phyloP scores from a whole-genome alignment of 768 basidiomycete genomes.

The Pilatotrama ljubarskyi region DNA sequence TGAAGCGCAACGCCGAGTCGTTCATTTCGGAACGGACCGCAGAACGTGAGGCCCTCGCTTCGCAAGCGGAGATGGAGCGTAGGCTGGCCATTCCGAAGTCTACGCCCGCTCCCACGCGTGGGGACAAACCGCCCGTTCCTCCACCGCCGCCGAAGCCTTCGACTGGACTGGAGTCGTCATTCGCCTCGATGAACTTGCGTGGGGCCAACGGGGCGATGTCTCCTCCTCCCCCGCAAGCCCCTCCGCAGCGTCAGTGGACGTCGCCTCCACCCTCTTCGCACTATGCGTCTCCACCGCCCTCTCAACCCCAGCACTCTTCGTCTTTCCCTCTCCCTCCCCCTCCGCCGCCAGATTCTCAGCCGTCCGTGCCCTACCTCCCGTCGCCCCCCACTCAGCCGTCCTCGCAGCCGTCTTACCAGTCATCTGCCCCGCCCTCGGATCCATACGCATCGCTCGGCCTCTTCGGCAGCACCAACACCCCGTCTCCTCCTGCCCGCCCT shows the following conservation, averaged over 20 bases:
- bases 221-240: conserved; percentile 25
- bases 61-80: conserved; percentile 72
- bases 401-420: conserved; percentile 18
- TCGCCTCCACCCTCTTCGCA: conserved; percentile 26
- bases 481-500: conserved; percentile 18
- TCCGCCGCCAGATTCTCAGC: conserved; percentile 19
- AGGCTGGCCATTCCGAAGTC: conserved; percentile 48
- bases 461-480: conserved; percentile 14
- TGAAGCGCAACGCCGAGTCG: conserved; percentile 56
- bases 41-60: conserved; percentile 70
- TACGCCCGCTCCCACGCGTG: conserved; percentile 36
- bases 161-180: conserved; percentile 45
- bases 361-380: conserved; percentile 19
- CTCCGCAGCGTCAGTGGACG: conserved; percentile 11
- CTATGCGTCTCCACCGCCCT: conserved; percentile 10
- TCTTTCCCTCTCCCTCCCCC: conserved; percentile 19
- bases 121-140: conserved; percentile 50
- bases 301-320: conserved; percentile 1
- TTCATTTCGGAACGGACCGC: conserved; percentile 64
- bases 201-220: conserved; percentile 29
- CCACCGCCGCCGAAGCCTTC: conserved; percentile 46
- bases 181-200: conserved; percentile 58
- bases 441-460: conserved; percentile 29
- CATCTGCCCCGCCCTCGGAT: conserved; percentile 23
- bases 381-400: conserved; percentile 20